Conservation (phyloP, 2,329 filamentous ascomycete species). For the Phialophora expanda region DNA sequence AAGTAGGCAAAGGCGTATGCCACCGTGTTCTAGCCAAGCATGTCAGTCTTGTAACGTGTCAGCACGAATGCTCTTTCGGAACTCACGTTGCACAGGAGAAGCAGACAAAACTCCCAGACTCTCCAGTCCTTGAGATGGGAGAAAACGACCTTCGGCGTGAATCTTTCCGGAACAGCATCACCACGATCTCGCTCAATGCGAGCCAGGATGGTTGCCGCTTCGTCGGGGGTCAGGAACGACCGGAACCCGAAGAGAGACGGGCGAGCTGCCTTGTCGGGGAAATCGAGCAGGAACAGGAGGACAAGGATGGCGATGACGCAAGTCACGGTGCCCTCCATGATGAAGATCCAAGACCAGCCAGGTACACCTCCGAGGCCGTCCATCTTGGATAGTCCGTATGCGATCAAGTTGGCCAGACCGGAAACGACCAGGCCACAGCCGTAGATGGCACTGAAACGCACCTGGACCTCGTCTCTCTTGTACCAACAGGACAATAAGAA, state of each 20-base stretch:
- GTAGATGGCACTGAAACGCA: constrained; percentile 39
- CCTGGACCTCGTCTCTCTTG: constrained; percentile 45
- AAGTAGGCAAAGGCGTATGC: constrained; percentile 9
- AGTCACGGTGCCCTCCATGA: too few relatives aligned
- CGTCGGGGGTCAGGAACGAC: background rate
- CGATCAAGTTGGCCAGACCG: constrained; percentile 46
- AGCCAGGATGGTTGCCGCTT: background rate
- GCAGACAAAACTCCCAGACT: constrained; percentile 6
- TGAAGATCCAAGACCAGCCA: too few relatives aligned
- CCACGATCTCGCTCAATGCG: constrained; percentile 10
- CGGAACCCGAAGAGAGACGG: background rate
- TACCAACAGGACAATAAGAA: constrained; percentile 54
- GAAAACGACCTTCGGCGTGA: background rate
- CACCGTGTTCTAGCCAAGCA: background rate
- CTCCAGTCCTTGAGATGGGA: constrained; percentile 5
- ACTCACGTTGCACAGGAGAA: constrained; percentile 6
- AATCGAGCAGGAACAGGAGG: too few relatives aligned
- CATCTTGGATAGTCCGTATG: constrained; percentile 45
- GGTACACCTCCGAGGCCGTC: constrained; percentile 37
- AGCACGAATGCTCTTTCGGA: too few relatives aligned
- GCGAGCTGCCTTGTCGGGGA: constrained; percentile 1
- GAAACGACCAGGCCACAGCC: constrained; percentile 35
- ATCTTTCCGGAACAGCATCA: background rate
- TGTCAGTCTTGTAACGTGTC: too few relatives aligned
- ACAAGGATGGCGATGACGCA: too few relatives aligned